Percentiles rank a stretch among this genome's conserved stretches.
These are phyloP conservation scores for Bipolaris zeicola DNA, from an alignment of 2,329 filamentous ascomycete species.

Conservation along the genomic window DNA sequence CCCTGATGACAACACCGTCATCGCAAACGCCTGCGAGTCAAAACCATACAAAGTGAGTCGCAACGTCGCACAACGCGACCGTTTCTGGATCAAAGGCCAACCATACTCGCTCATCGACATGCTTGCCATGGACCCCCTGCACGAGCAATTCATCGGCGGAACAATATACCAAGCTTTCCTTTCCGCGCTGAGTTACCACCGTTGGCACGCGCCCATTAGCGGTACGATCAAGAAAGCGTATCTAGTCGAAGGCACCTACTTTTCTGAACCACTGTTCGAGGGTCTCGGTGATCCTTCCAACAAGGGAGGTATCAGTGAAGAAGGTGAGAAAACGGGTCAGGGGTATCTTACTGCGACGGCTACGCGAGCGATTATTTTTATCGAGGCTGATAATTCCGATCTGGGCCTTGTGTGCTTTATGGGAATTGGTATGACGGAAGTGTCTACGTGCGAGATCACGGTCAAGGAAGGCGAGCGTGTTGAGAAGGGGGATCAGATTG, in stretches of 20 bases:
- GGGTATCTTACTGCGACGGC: conserved; percentile 72
- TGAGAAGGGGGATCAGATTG: conserved; percentile 71
- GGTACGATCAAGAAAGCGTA: conserved; percentile 65
- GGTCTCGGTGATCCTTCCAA: conserved; percentile 49
- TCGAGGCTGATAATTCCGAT: conserved; percentile 69
- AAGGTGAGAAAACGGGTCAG: conserved; percentile 60
- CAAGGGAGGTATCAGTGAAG: conserved; percentile 45
- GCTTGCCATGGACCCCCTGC: conserved; percentile 62
- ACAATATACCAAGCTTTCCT: conserved; percentile 75
- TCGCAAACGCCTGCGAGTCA: conserved; percentile 70
- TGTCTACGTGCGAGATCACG: conserved; percentile 73
- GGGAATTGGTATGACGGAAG: conserved; percentile 77
- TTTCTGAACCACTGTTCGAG: conserved; percentile 64
- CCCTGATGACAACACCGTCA: conserved; percentile 60
- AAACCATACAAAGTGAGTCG: conserved; percentile 60
- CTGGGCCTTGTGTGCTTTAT: conserved; percentile 74
- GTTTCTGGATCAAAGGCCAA: conserved; percentile 72
- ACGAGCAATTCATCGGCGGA: conserved; percentile 63
- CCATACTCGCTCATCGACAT: conserved; percentile 70
- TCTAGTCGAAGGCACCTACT: conserved; percentile 69
- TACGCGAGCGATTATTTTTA: conserved; percentile 71
- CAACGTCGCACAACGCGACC: conserved; percentile 61
- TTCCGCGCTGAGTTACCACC: conserved; percentile 70
- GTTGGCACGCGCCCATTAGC: conserved; percentile 72
- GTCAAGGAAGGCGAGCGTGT: conserved; percentile 69